Evolutionary conservation across 495 filamentous ascomycete genomes (phyloP).

Genomic region (Aspergillus sclerotiicarbonarius): DNA sequence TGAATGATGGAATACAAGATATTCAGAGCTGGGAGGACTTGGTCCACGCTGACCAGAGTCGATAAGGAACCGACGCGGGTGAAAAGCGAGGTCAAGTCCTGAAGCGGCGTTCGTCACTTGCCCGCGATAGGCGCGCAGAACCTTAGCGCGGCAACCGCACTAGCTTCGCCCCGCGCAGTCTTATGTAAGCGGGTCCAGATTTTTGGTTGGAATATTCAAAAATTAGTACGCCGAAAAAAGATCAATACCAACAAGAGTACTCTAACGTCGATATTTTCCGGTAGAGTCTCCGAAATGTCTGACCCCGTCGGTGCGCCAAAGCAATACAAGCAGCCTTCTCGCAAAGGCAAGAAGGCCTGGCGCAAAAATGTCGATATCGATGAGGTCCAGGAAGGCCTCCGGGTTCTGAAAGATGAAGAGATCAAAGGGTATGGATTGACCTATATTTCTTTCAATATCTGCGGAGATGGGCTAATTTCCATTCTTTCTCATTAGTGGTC

Average conservation of each 20-base stretch:
- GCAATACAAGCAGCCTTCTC: conserved; percentile 76
- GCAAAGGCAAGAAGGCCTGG: conserved; percentile 99
- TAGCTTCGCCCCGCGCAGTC: conserved; percentile 24
- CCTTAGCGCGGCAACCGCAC: conserved; percentile 24
- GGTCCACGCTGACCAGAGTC: conserved; percentile 12
- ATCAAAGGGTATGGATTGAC: conserved; percentile 68
- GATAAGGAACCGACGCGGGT: conserved; percentile 17
- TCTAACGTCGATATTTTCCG: neutral
- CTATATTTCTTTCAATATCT: neutral
- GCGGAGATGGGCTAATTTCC: conserved; percentile 9
- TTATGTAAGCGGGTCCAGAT: conserved; percentile 38
- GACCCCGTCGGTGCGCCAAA: conserved; percentile 46
- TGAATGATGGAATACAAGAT: neutral
- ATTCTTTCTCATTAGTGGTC: conserved; percentile 54
- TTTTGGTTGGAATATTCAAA: conserved; percentile 28
- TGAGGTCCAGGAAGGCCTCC: conserved; percentile 78
- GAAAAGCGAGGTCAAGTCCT: conserved; percentile 16
- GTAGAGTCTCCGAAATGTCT: conserved; percentile 33
- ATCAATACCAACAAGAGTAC: conserved; percentile 1
- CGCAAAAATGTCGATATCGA: conserved; percentile 94
- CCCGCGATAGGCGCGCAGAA: conserved; percentile 21
- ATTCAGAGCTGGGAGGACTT: conserved; percentile 1
- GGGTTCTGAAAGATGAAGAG: conserved; percentile 79
- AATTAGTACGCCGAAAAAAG: conserved; percentile 26
- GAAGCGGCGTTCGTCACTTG: conserved; percentile 7